phyloP scores from a whole-genome alignment of 768 basidiomycete genomes.

The Gelatoporia subvermispora region DNA sequence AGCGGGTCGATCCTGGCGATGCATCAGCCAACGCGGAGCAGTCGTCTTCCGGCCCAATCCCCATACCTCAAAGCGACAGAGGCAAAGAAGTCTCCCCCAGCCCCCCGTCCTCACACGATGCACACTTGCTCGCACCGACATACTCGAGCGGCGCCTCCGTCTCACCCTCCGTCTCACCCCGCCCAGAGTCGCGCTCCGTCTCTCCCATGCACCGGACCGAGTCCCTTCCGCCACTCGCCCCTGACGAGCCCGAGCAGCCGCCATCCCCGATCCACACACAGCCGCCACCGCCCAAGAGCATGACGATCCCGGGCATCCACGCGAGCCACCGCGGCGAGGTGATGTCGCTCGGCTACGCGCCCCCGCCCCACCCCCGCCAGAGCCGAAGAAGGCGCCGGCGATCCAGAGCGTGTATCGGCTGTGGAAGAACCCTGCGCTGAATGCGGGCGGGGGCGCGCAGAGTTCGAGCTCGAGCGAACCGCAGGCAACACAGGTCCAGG shows the following conservation, averaged over 20 bases:
- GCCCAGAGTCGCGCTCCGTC: neutral
- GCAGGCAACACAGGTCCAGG: conserved; percentile 9
- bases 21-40: conserved; percentile 5
- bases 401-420: conserved; percentile 71
- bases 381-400: conserved; percentile 42
- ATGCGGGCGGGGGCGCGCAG: conserved; percentile 1
- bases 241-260: conserved; percentile 28
- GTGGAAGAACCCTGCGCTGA: conserved; percentile 52
- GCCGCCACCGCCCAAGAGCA: conserved; percentile 66
- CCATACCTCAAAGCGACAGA: conserved; percentile 24
- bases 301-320: conserved; percentile 87
- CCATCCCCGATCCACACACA: conserved; percentile 63
- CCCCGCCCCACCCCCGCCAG: conserved; percentile 37
- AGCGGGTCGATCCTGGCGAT: conserved; percentile 20
- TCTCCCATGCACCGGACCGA: neutral
- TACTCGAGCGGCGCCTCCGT: conserved; percentile 1
- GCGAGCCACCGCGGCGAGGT: conserved; percentile 80
- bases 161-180: neutral
- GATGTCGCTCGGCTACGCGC: conserved; percentile 78
- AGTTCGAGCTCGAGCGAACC: conserved; percentile 4
- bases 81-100: conserved; percentile 16
- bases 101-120: conserved; percentile 2
- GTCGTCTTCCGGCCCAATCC: conserved; percentile 28
- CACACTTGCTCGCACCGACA: neutral
- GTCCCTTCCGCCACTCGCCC: conserved; percentile 9